Evolutionary conservation across 768 basidiomycete species (phyloP).

Genomic region (Psilocybe tampanensis): DNA sequence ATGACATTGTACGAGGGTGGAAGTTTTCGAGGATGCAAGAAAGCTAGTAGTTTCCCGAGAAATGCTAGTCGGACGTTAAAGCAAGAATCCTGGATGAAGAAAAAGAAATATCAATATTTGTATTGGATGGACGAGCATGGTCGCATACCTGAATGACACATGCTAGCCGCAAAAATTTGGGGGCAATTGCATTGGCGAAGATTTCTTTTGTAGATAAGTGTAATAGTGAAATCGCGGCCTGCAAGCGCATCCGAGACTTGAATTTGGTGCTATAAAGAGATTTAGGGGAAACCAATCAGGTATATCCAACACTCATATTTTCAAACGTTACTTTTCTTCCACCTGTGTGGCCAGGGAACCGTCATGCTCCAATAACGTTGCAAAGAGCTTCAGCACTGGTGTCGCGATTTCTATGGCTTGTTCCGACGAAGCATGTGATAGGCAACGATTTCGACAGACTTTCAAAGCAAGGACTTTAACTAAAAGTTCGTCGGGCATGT

Average conservation of each 20-base stretch:
- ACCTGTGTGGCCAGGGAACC: conserved; percentile 58
- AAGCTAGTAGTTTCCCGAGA: conserved; percentile 68
- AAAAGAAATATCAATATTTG: not conserved
- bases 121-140: not conserved
- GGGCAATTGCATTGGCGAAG: conserved; percentile 59
- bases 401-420: conserved; percentile 66
- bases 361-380: conserved; percentile 65
- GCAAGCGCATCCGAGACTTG: conserved; percentile 79
- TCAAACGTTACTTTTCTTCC: conserved; percentile 46
- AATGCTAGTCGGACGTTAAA: conserved; percentile 84
- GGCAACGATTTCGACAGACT: conserved; percentile 77
- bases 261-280: conserved; percentile 44
- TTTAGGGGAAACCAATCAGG: conserved; percentile 4
- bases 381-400: conserved; percentile 78
- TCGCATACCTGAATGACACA: conserved; percentile 72
- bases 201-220: conserved; percentile 66
- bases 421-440: conserved; percentile 63
- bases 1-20: conserved; percentile 78
- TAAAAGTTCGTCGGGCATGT: conserved; percentile 56
- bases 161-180: conserved; percentile 69
- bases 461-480: conserved; percentile 82
- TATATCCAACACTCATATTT: not conserved
- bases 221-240: conserved; percentile 79
- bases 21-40: conserved; percentile 67
- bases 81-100: conserved; percentile 69